These are phyloP conservation scores for Magnolia kwangsiensis DNA, from an alignment of 164 flowering plant genomes.

Conservation along the genomic window DNA sequence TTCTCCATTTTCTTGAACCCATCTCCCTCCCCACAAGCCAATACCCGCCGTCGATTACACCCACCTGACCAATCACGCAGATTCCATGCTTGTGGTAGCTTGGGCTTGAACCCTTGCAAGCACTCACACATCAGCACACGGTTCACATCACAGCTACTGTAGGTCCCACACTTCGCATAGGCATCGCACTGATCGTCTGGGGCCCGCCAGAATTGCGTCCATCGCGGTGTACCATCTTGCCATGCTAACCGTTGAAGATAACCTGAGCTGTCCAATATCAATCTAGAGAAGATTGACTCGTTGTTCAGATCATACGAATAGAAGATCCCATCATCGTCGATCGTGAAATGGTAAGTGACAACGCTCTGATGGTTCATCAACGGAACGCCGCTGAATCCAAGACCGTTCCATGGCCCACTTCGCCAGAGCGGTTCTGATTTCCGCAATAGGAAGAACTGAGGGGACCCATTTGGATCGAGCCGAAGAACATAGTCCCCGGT, in stretches of 20 bases:
- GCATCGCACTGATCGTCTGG: slow-evolving; percentile 31
- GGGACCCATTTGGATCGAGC: slow-evolving; percentile 31
- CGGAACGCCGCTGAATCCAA: slow-evolving; percentile 56
- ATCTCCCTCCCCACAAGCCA: slow-evolving; percentile 17
- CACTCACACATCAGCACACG: slow-evolving; percentile 22
- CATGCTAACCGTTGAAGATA: slow-evolving; percentile 16
- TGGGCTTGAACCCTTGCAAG: slow-evolving; percentile 27
- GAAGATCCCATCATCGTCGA: slow-evolving; percentile 23
- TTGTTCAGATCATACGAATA: slow-evolving; percentile 28
- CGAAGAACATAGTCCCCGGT: slow-evolving; percentile 33
- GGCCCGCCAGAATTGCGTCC: slow-evolving; percentile 12
- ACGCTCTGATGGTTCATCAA: slow-evolving; percentile 27
- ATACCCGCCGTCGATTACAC: slow-evolving; percentile 10
- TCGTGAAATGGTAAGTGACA: slow-evolving; percentile 18
- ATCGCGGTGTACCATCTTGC: neutral
- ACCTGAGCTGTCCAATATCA: slow-evolving; percentile 25
- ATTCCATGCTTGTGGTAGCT: slow-evolving; percentile 9
- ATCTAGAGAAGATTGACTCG: slow-evolving; percentile 26
- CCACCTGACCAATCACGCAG: slow-evolving; percentile 19
- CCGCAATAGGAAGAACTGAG: slow-evolving; percentile 24
- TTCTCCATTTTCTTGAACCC: slow-evolving; percentile 16
- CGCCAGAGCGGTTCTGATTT: slow-evolving; percentile 13
- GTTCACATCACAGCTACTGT: slow-evolving; percentile 27
- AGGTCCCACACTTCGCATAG: slow-evolving; percentile 29
- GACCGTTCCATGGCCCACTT: slow-evolving; percentile 66